phyloP scores from a whole-genome alignment of 129 eudicot species.

The carrot (Daucus carota) region DNA sequence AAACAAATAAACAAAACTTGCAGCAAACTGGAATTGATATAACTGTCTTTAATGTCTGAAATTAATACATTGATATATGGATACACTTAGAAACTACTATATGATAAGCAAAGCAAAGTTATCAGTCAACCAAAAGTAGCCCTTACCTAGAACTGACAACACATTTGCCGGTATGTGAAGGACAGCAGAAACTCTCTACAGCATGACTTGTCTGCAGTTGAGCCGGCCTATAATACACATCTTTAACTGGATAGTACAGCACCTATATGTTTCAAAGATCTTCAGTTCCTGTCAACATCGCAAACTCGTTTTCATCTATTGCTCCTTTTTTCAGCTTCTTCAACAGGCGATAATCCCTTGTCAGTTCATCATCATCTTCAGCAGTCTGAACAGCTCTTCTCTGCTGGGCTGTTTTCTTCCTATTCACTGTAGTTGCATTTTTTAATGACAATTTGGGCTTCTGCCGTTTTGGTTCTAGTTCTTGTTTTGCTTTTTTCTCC shows the following conservation, averaged over 20 bases:
- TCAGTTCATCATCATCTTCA: slow-evolving; percentile 79
- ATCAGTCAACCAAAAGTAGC: not conserved
- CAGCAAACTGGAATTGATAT: too few relatives aligned
- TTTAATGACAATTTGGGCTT: slow-evolving; percentile 33
- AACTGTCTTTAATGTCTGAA: not conserved
- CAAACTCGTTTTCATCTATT: slow-evolving; percentile 65
- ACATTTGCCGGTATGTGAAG: not conserved
- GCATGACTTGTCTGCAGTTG: not conserved
- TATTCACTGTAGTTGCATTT: slow-evolving; percentile 24
- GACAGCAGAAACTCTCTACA: not conserved
- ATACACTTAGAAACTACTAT: not conserved
- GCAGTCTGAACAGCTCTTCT: slow-evolving; percentile 74
- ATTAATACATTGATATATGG: not conserved
- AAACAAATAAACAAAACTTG: too few relatives aligned
- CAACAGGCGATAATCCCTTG: slow-evolving; percentile 68
- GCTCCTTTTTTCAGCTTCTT: slow-evolving; percentile 75
- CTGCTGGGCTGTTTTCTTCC: slow-evolving; percentile 85
- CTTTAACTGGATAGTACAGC: not conserved
- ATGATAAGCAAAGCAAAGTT: not conserved
- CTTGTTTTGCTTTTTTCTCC: slow-evolving; percentile 41
- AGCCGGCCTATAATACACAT: not conserved
- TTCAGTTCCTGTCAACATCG: slow-evolving; percentile 70
- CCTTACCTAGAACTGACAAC: not conserved
- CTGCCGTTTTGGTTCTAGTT: slow-evolving; percentile 34
- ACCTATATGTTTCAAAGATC: slow-evolving; percentile 19